Conservation (phyloP, 1,284 basidiomycete species). For the Apiotrichum gracile region DNA sequence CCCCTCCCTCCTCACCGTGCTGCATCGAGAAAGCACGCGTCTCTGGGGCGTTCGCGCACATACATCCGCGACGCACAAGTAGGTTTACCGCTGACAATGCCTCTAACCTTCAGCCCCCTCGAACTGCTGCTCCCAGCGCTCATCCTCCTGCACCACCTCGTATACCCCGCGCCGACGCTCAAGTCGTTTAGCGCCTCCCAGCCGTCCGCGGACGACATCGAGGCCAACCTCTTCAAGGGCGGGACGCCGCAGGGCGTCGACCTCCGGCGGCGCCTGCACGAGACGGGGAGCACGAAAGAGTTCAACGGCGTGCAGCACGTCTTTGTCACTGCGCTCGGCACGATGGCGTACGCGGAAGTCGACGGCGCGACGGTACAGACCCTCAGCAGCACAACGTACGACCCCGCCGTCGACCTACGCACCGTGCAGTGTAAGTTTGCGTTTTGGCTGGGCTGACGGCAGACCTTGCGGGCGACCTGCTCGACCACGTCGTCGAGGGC, state of each 20-base stretch:
- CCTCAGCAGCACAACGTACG: not conserved
- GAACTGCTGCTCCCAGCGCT: conserved; percentile 25
- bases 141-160: conserved; percentile 36
- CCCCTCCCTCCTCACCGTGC: conserved; percentile 26
- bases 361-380: conserved; percentile 18
- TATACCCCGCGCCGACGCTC: conserved; percentile 28
- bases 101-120: conserved; percentile 22
- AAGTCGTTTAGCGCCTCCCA: not conserved
- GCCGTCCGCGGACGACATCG: conserved; percentile 2
- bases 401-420: conserved; percentile 6
- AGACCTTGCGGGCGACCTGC: conserved; percentile 63
- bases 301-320: conserved; percentile 68
- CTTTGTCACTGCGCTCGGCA: conserved; percentile 68
- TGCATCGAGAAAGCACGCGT: conserved; percentile 25
- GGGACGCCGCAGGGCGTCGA: conserved; percentile 27
- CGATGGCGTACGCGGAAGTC: conserved; percentile 65
- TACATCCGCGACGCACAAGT: not conserved
- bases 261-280: conserved; percentile 21
- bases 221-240: conserved; percentile 2
- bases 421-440: conserved; percentile 34
- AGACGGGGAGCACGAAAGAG: conserved; percentile 23
- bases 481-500: conserved; percentile 67
- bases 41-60: conserved; percentile 30
- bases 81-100: not conserved
- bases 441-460: not conserved